Conservation (phyloP, 2,329 filamentous ascomycete species). For the Fusarium sp. region DNA sequence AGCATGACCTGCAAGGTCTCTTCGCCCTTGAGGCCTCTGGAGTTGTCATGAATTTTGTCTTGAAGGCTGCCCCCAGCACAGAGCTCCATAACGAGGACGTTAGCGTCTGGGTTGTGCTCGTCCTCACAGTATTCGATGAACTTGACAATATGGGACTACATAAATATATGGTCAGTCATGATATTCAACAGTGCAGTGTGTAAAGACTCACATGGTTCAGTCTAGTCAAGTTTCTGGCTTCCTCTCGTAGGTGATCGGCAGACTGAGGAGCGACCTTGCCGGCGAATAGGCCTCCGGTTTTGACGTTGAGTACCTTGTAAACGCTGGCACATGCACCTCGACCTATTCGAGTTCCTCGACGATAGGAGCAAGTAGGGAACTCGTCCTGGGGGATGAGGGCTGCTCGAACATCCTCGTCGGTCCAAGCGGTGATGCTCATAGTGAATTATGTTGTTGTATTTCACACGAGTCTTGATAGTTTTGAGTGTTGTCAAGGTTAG, state of each 20-base stretch:
- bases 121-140: slow-evolving; percentile 44
- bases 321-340: slow-evolving; percentile 43
- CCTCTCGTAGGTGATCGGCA: slow-evolving; percentile 35
- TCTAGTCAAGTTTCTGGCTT: slow-evolving; percentile 35
- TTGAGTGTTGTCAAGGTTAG: not conserved
- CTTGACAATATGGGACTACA: slow-evolving; percentile 43
- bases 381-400: slow-evolving; percentile 14
- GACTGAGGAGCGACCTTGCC: slow-evolving; percentile 42
- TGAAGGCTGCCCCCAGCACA: slow-evolving; percentile 44
- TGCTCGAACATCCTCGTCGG: slow-evolving; percentile 24
- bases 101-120: slow-evolving; percentile 2
- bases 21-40: slow-evolving; percentile 18
- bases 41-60: slow-evolving; percentile 36
- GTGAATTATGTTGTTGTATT: not conserved
- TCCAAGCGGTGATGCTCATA: slow-evolving; percentile 25
- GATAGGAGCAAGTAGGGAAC: slow-evolving; percentile 34
- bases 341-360: slow-evolving; percentile 39
- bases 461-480: not conserved
- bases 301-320: slow-evolving; percentile 41
- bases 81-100: slow-evolving; percentile 46
- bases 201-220: slow-evolving; percentile 40
- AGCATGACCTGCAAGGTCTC: slow-evolving; percentile 34
- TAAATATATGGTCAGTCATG: not conserved
- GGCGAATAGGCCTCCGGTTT: slow-evolving; percentile 42
- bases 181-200: not conserved